Conservation (phyloP, 768 basidiomycete species). For the Exidia glandulosa region DNA sequence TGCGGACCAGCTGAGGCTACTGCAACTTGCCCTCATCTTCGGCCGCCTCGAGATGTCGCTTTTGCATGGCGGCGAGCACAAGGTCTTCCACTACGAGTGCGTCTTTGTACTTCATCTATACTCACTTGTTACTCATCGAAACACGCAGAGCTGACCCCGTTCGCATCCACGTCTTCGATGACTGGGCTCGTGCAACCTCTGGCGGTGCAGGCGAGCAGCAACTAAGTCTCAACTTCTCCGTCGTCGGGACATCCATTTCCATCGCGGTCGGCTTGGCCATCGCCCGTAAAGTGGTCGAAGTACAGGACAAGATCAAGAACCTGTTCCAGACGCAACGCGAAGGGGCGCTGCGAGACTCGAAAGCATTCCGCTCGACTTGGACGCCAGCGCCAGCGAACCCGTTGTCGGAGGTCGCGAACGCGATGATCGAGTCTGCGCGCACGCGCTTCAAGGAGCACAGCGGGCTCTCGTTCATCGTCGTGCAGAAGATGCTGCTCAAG, state of each 20-base stretch:
- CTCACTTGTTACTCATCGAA: background rate
- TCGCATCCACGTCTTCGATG: conserved; percentile 62
- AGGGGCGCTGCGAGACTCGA: conserved; percentile 70
- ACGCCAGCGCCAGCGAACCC: conserved; percentile 68
- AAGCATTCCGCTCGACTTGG: conserved; percentile 62
- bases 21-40: conserved; percentile 66
- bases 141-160: conserved; percentile 62
- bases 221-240: conserved; percentile 62
- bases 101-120: conserved; percentile 11
- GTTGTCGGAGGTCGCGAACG: conserved; percentile 74
- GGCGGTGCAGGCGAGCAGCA: conserved; percentile 32
- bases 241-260: conserved; percentile 57
- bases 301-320: conserved; percentile 61
- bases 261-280: conserved; percentile 62
- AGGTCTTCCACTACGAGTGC: conserved; percentile 64
- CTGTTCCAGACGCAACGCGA: conserved; percentile 64
- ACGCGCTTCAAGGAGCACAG: conserved; percentile 55
- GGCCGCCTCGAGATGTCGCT: conserved; percentile 48
- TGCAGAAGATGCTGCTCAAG: conserved; percentile 64
- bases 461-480: conserved; percentile 48
- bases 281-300: conserved; percentile 64
- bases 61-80: conserved; percentile 68
- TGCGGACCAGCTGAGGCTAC: conserved; percentile 29
- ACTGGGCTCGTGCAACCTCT: conserved; percentile 54
- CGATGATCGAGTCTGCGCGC: conserved; percentile 67